phyloP scores from a whole-genome alignment of 352 stramenopile species.

The Globisporangium yorkense region DNA sequence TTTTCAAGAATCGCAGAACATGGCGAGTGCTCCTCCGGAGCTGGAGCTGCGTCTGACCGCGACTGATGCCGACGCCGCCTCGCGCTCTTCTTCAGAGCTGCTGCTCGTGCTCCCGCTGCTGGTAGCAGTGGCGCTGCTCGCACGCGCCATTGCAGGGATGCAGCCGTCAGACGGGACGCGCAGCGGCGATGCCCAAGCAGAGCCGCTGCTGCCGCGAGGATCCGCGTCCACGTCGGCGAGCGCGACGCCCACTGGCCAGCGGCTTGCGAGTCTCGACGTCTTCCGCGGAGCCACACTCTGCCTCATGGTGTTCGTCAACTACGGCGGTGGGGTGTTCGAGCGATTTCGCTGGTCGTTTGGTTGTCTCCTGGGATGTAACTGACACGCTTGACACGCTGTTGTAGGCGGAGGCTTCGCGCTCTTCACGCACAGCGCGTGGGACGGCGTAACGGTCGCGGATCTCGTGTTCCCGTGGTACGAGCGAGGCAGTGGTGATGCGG shows the following conservation, averaged over 20 bases:
- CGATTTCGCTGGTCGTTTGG: too few relatives aligned
- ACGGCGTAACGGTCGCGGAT: constrained; percentile 71
- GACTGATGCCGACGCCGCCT: too few relatives aligned
- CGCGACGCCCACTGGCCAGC: not conserved
- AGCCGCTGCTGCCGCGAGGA: constrained; percentile 3
- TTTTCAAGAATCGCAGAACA: too few relatives aligned
- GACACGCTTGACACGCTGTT: too few relatives aligned
- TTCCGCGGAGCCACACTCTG: constrained; percentile 74
- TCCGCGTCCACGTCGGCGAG: not conserved
- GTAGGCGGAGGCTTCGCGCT: constrained; percentile 45
- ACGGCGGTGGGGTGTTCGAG: constrained; percentile 35
- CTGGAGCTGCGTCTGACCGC: too few relatives aligned
- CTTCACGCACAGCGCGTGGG: constrained; percentile 73
- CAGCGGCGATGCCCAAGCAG: not conserved
- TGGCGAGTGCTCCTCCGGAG: too few relatives aligned
- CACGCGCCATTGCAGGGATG: not conserved
- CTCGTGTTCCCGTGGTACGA: constrained; percentile 74
- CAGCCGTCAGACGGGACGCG: not conserved
- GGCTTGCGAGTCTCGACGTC: constrained; percentile 45
- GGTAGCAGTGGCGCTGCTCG: not conserved
- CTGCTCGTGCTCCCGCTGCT: not conserved
- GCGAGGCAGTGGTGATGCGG: not conserved
- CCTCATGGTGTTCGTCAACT: constrained; percentile 88
- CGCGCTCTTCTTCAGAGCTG: not conserved
- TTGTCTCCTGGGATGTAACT: too few relatives aligned